A percentile compares a stretch with the other conserved stretches of the same genome.
Conservation (phyloP, 345 rosid genomes). For the Leavenworthia alabamica region DNA sequence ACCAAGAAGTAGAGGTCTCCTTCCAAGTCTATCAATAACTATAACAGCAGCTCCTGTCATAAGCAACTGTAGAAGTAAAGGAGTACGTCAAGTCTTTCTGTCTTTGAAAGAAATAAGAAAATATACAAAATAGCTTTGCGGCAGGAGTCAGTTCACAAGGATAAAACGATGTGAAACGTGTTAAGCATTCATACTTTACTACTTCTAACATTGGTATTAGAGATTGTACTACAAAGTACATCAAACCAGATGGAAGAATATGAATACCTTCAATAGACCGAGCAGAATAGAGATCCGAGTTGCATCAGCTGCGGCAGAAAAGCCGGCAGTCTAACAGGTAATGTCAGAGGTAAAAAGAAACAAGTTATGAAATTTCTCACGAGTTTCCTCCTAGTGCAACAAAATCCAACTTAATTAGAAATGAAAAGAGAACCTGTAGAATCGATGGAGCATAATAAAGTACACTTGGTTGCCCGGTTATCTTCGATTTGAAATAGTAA, state of each 20-base stretch:
- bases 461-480: conserved; percentile 98
- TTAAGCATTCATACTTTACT: background rate
- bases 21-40: conserved; percentile 83
- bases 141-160: background rate
- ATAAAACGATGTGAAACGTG: background rate
- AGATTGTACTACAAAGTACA: conserved; percentile 1
- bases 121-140: background rate
- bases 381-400: background rate
- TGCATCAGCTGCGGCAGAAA: conserved; percentile 92
- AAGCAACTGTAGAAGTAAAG: conserved; percentile 49
- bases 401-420: conserved; percentile 1
- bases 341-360: conserved; percentile 14
- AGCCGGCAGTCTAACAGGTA: conserved; percentile 77
- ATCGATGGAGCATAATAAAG: conserved; percentile 91
- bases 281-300: conserved; percentile 90
- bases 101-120: background rate
- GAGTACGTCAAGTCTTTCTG: background rate
- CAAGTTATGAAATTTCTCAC: conserved; percentile 2
- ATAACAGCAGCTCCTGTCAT: conserved; percentile 89
- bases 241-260: background rate
- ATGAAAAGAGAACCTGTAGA: conserved; percentile 51
- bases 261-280: conserved; percentile 70
- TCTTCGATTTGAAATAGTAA: conserved; percentile 38
- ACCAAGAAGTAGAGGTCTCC: conserved; percentile 86
- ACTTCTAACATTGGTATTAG: background rate